Conservation (phyloP, 352 stramenopile genomes). For the Phytophthora sojae region DNA sequence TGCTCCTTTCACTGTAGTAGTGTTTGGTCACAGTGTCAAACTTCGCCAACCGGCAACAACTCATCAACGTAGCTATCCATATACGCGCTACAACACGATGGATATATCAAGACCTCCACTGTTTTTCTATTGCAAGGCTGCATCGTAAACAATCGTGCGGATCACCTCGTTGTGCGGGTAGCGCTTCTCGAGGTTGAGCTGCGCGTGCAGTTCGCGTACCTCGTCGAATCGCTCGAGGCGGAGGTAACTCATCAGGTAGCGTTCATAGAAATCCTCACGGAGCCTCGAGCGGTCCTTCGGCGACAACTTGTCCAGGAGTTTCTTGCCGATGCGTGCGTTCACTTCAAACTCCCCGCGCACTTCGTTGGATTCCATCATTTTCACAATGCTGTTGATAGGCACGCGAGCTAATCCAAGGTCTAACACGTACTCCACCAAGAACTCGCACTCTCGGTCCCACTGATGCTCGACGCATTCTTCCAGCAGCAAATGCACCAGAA, state of each 20-base stretch:
- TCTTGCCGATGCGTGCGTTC: constrained; percentile 43
- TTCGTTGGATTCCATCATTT: constrained; percentile 47
- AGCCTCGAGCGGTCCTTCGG: constrained; percentile 31
- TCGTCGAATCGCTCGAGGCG: constrained; percentile 44
- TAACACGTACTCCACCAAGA: constrained; percentile 44
- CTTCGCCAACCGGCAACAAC: not conserved
- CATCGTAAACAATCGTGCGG: constrained; percentile 42
- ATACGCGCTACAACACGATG: not conserved
- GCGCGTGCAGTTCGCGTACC: constrained; percentile 29
- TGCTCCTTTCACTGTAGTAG: not conserved
- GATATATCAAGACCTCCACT: too few species aligned
- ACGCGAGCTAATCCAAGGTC: constrained; percentile 32
- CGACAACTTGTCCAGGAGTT: constrained; percentile 35
- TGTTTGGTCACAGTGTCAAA: not conserved
- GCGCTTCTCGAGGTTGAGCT: constrained; percentile 33
- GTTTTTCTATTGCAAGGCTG: constrained; percentile 31
- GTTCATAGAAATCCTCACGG: constrained; percentile 44
- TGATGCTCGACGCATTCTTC: constrained; percentile 42
- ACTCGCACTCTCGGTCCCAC: constrained; percentile 41
- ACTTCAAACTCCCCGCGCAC: constrained; percentile 40
- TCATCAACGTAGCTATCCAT: not conserved
- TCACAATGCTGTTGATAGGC: constrained; percentile 39
- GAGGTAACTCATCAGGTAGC: constrained; percentile 49
- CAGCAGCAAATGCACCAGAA: constrained; percentile 58
- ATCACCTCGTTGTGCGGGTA: constrained; percentile 48